Percentiles rank a stretch among this genome's conserved stretches.
These are phyloP conservation scores for Boehmeria nivea DNA, from an alignment of 306 rosid species.

Conservation along the genomic window DNA sequence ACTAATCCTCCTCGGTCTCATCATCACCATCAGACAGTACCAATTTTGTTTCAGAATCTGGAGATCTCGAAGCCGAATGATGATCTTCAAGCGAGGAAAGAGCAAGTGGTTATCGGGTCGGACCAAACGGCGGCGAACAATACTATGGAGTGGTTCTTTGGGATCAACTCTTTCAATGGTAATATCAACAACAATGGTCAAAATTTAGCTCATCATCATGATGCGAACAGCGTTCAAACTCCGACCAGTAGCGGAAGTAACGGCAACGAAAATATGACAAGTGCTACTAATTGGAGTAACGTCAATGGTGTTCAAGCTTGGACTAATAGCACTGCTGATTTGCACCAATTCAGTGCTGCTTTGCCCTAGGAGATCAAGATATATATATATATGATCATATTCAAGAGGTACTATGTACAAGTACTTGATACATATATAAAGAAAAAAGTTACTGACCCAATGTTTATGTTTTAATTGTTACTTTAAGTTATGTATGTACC, in stretches of 20 bases:
- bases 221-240: slow-evolving; percentile 18
- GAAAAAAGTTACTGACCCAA: not conserved
- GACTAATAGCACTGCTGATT: slow-evolving; percentile 39
- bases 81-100: slow-evolving; percentile 3
- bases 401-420: not conserved
- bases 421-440: not conserved
- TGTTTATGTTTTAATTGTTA: not conserved
- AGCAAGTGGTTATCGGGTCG: slow-evolving; percentile 19
- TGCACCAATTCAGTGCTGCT: slow-evolving; percentile 61
- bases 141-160: slow-evolving; percentile 81
- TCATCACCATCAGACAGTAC: slow-evolving; percentile 2
- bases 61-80: slow-evolving; percentile 34
- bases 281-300: slow-evolving; percentile 36
- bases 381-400: not conserved
- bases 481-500: not conserved
- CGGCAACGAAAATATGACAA: slow-evolving; percentile 32
- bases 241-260: slow-evolving; percentile 37
- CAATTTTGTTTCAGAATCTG: slow-evolving; percentile 32
- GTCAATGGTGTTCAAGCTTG: slow-evolving; percentile 57
- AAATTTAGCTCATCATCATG: not conserved
- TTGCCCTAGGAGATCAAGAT: slow-evolving; percentile 55
- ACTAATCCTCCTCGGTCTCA: slow-evolving; percentile 3
- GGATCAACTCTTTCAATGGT: slow-evolving; percentile 45
- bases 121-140: slow-evolving; percentile 21
- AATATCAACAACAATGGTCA: too few species aligned